Conservation (phyloP, 2,329 filamentous ascomycete genomes). For the Trichoderma koningiopsis region DNA sequence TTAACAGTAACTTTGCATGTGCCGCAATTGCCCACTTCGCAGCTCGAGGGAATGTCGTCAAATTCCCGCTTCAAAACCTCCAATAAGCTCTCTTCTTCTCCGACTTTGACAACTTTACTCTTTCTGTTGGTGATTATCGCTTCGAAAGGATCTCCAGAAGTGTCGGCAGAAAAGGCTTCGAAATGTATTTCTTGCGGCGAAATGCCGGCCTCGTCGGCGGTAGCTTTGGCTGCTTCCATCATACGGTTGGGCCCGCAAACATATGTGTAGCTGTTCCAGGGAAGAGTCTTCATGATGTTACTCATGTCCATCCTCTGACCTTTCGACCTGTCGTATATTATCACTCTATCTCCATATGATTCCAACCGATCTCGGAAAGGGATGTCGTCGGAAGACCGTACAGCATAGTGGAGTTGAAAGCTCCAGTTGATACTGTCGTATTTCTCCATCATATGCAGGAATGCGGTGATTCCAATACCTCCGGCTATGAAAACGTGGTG, state of each 20-base stretch:
- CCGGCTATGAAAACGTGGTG: slow-evolving; percentile 65
- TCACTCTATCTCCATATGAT: slow-evolving; percentile 45
- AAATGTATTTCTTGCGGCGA: slow-evolving; percentile 57
- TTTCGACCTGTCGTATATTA: slow-evolving; percentile 55
- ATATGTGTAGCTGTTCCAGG: slow-evolving; percentile 61
- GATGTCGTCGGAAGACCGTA: slow-evolving; percentile 54
- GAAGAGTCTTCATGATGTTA: slow-evolving; percentile 50
- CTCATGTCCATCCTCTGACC: slow-evolving; percentile 56
- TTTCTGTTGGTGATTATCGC: slow-evolving; percentile 51
- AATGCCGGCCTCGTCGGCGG: slow-evolving; percentile 47
- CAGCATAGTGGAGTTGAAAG: slow-evolving; percentile 60
- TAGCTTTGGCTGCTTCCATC: slow-evolving; percentile 53
- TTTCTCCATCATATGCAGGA: slow-evolving; percentile 51
- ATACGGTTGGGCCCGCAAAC: slow-evolving; percentile 61
- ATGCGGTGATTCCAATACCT: slow-evolving; percentile 68
- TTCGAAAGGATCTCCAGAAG: slow-evolving; percentile 61
- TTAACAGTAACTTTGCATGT: slow-evolving; percentile 52
- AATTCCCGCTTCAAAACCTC: slow-evolving; percentile 50
- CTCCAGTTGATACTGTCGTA: slow-evolving; percentile 51
- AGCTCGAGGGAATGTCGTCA: slow-evolving; percentile 50
- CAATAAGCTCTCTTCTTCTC: slow-evolving; percentile 52
- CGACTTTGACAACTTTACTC: slow-evolving; percentile 48
- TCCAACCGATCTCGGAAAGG: slow-evolving; percentile 56
- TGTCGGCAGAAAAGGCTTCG: slow-evolving; percentile 59
- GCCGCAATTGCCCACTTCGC: slow-evolving; percentile 57